Percentiles rank a stretch among this genome's conserved stretches.
phyloP scores from a whole-genome alignment of 257 asterid species.

The Penstemon newberryi region DNA sequence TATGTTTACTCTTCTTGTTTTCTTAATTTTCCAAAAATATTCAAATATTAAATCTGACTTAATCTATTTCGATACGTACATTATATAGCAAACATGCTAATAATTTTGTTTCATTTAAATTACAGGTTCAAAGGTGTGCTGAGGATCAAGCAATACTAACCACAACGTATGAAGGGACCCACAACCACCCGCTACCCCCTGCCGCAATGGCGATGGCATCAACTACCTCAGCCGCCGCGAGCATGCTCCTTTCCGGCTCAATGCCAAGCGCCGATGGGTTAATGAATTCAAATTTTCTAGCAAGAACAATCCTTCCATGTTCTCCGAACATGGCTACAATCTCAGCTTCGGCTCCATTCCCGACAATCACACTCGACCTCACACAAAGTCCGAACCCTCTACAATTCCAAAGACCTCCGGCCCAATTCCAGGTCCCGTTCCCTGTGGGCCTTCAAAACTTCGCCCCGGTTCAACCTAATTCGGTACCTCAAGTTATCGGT shows the following conservation, averaged over 20 bases:
- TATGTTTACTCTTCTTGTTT: slow-evolving; percentile 11
- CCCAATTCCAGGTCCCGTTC: slow-evolving; percentile 58
- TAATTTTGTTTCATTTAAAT: neutral
- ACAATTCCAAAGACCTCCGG: slow-evolving; percentile 46
- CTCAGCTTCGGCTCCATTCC: slow-evolving; percentile 96
- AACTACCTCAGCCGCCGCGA: slow-evolving; percentile 91
- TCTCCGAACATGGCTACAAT: slow-evolving; percentile 87
- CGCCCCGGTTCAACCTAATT: slow-evolving; percentile 26
- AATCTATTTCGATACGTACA: no score
- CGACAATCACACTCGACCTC: slow-evolving; percentile 89
- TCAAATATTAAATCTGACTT: neutral
- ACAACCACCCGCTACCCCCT: slow-evolving; percentile 94
- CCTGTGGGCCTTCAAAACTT: slow-evolving; percentile 37
- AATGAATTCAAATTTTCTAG: slow-evolving; percentile 73
- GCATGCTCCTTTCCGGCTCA: slow-evolving; percentile 88
- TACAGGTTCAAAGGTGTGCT: slow-evolving; percentile 90
- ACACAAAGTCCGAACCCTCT: slow-evolving; percentile 62
- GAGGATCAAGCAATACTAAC: slow-evolving; percentile 71
- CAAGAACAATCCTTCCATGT: slow-evolving; percentile 69
- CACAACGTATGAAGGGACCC: slow-evolving; percentile 90
- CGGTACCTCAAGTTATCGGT: slow-evolving; percentile 52
- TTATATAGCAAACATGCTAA: neutral
- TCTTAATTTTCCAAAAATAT: neutral
- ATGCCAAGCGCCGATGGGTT: slow-evolving; percentile 83
- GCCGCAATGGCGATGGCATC: slow-evolving; percentile 99